Conservation (phyloP, 2,329 filamentous ascomycete species). For the Tolypocladium inflatum region DNA sequence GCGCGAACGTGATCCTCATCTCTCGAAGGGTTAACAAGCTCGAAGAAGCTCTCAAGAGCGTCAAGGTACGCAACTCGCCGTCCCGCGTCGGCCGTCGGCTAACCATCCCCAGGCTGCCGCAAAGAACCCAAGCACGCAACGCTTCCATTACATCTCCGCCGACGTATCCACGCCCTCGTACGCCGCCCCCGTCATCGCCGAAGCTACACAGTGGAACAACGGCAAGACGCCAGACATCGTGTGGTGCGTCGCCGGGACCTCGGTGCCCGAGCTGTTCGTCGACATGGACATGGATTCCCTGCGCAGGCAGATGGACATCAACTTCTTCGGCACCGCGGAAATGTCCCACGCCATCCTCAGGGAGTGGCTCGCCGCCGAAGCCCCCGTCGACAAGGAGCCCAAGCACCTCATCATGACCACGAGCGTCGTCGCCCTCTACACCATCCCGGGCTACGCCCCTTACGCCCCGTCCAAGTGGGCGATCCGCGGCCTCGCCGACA, state of each 20-base stretch:
- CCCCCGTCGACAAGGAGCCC: constrained; percentile 35
- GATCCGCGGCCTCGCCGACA: constrained; percentile 73
- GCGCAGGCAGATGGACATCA: constrained; percentile 78
- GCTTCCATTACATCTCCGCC: constrained; percentile 74
- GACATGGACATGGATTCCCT: constrained; percentile 60
- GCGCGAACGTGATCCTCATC: constrained; percentile 79
- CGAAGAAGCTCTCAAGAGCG: constrained; percentile 53
- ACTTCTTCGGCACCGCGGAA: constrained; percentile 82
- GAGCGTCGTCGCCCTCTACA: constrained; percentile 64
- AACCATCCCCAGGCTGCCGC: constrained; percentile 47
- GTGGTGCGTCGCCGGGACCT: constrained; percentile 78
- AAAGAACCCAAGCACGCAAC: constrained; percentile 55
- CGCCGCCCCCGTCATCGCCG: constrained; percentile 57
- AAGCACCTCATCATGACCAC: constrained; percentile 85
- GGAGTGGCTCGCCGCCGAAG: constrained; percentile 56
- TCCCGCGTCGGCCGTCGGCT: background rate
- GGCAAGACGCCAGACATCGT: constrained; percentile 69
- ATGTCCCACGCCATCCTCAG: constrained; percentile 73
- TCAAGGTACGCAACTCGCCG: constrained; percentile 41
- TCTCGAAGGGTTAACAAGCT: constrained; percentile 71
- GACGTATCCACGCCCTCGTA: constrained; percentile 68
- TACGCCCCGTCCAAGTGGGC: constrained; percentile 84
- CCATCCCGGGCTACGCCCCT: constrained; percentile 70
- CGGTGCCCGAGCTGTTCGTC: constrained; percentile 66
- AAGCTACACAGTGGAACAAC: constrained; percentile 72